These are phyloP conservation scores for Komagataella mondaviorum DNA, from an alignment of 805 yeast genomes.

Conservation along the genomic window DNA sequence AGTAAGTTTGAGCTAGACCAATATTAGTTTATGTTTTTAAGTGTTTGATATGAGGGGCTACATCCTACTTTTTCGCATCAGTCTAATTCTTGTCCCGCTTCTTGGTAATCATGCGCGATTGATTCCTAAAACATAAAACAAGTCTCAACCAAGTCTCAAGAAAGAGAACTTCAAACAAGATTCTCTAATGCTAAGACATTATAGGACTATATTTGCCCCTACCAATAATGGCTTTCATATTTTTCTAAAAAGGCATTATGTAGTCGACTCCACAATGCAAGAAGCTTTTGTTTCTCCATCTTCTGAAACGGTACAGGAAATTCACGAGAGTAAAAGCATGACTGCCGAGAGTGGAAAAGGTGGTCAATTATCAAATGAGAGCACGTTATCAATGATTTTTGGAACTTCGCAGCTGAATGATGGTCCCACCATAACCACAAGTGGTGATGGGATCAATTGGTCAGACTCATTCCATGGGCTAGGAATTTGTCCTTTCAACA, in stretches of 20 bases:
- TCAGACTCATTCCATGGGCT: conserved; percentile 77
- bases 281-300: background rate
- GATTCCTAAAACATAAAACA: background rate
- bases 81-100: background rate
- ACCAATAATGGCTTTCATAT: background rate
- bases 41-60: too few relatives aligned
- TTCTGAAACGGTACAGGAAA: too few relatives aligned
- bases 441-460: conserved; percentile 45
- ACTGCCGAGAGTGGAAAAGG: background rate
- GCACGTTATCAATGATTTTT: background rate
- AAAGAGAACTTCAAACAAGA: background rate
- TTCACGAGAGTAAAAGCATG: background rate
- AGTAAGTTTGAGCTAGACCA: too few relatives aligned
- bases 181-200: background rate
- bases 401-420: background rate
- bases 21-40: too few relatives aligned
- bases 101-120: background rate
- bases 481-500: conserved; percentile 64
- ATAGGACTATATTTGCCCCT: background rate
- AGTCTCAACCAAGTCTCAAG: background rate
- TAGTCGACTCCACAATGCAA: background rate
- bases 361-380: background rate
- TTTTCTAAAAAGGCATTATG: background rate
- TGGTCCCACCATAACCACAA: conserved; percentile 1
- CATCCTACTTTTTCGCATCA: background rate